A percentile compares a stretch with the other conserved stretches of the same genome.
These are phyloP conservation scores for Phoma sp. DNA, from an alignment of 2,329 filamentous ascomycete genomes.

Conservation along the genomic window DNA sequence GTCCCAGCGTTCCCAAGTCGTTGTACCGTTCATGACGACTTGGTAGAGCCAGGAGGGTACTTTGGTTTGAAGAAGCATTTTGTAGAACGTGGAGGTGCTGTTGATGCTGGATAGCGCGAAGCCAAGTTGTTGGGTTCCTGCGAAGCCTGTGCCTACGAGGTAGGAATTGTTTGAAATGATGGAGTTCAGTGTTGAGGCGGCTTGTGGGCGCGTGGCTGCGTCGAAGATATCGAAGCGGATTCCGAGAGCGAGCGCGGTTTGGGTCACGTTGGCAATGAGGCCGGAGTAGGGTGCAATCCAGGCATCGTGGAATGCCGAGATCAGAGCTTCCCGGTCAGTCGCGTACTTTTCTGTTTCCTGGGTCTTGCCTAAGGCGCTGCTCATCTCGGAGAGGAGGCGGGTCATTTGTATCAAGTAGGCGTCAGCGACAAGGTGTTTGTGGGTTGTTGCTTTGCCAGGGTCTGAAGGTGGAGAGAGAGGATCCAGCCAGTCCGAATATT, in stretches of 20 bases:
- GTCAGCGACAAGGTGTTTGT: conserved; percentile 49
- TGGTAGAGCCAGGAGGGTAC: conserved; percentile 60
- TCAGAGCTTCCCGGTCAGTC: conserved; percentile 22
- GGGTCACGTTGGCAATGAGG: conserved; percentile 27
- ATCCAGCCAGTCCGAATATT: conserved; percentile 54
- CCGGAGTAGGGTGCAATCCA: conserved; percentile 22
- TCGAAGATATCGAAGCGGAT: conserved; percentile 25
- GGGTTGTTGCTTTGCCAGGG: conserved; percentile 44
- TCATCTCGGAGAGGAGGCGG: conserved; percentile 38
- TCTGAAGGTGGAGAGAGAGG: conserved; percentile 47
- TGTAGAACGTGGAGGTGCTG: conserved; percentile 47
- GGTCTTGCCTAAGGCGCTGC: conserved; percentile 27
- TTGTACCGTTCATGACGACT: conserved; percentile 57
- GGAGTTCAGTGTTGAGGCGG: conserved; percentile 18
- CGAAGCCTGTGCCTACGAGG: conserved; percentile 31
- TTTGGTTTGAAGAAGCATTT: conserved; percentile 57
- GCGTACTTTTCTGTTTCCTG: conserved; percentile 31
- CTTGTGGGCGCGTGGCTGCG: conserved; percentile 2
- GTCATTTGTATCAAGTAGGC: conserved; percentile 50
- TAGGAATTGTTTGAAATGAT: conserved; percentile 20
- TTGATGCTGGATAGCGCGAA: conserved; percentile 23
- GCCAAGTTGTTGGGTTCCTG: conserved; percentile 28
- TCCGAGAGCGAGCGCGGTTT: conserved; percentile 28
- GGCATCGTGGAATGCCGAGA: conserved; percentile 33
- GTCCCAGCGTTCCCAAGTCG: conserved; percentile 62